Evolutionary conservation across 306 rosid species (phyloP).

Genomic region (Malus fusca): DNA sequence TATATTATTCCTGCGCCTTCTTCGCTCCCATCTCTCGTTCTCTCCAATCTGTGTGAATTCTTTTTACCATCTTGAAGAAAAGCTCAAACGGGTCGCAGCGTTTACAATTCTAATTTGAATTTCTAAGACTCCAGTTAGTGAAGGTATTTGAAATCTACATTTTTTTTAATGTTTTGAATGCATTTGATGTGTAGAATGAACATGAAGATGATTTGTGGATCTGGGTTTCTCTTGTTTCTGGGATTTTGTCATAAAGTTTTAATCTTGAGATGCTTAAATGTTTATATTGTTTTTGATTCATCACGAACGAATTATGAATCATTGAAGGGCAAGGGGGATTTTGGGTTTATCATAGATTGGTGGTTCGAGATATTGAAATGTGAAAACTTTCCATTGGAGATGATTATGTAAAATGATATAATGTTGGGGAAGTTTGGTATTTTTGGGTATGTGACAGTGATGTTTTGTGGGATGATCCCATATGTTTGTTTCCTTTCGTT

Average conservation of each 20-base stretch:
- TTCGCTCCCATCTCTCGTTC: neutral
- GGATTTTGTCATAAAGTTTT: neutral
- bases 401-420: neutral
- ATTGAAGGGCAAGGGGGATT: neutral
- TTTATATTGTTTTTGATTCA: neutral
- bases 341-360: neutral
- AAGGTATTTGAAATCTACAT: neutral
- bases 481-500: neutral
- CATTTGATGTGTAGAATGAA: neutral
- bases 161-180: neutral
- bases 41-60: neutral
- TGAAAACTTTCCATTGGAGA: neutral
- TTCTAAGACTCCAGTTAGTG: neutral
- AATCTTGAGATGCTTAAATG: neutral
- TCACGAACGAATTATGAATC: neutral
- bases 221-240: neutral
- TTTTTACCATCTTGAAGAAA: neutral
- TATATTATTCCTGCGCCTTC: slow-evolving; percentile 2
- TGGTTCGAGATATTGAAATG: neutral
- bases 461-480: neutral
- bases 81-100: neutral
- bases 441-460: neutral
- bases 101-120: neutral
- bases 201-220: neutral
- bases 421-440: neutral